Base-by-base conservation (phyloP, 805 yeast genomes). In the Metschnikowia aberdeeniae region DNA sequence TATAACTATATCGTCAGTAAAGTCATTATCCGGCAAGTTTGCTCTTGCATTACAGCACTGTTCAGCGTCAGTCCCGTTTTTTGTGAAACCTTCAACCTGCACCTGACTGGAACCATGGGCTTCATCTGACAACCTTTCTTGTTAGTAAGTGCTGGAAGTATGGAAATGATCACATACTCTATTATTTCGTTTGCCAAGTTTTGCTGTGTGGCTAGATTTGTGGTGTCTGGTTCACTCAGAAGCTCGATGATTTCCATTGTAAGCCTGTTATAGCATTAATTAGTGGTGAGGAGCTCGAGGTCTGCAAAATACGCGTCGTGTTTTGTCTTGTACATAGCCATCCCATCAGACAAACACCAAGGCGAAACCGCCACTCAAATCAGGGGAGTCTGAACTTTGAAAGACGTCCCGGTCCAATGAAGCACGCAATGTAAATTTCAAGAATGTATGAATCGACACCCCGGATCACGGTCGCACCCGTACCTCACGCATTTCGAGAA, bases 231-330 rank as follows among this genome's bases (percentile, higher is more conserved):
- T 9, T 52, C 55, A 37, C 55, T 52, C 50, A 47, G 50, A 27
- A 52, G 53, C 36, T 47, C 53, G 9, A 52, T 50, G 40, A 52
- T 40, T 31, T 52, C 55, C 46, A 47, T 48, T 38, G 26, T 34
- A 28, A 19, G 26, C 42, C 13, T 19, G 9, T 9, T 29, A n/a
- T 12, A 37, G 27, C 40, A 37, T 37, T 11, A 19, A 29, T 29
- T n/a, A 33, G 7, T 12, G 27, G 17, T n/a, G 7, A 24, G 34
- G 11, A 28, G 19, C 13, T 20, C 10, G 10, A n/a, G 9, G 27
- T 29, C 40, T 37, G 40, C 40, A 37, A 37, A 28, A 19, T 19
- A 37, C 34, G 34, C 40, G 40, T 29, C 34, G 11, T 12, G 11
- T 19, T 37, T 37, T 12, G 40, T 37, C 33, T 28, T 29, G 40